Evolutionary conservation across 164 flowering plant genomes (phyloP), one percentile per base, ranked within the genome.

Genomic region (Protea cynaroides): DNA sequence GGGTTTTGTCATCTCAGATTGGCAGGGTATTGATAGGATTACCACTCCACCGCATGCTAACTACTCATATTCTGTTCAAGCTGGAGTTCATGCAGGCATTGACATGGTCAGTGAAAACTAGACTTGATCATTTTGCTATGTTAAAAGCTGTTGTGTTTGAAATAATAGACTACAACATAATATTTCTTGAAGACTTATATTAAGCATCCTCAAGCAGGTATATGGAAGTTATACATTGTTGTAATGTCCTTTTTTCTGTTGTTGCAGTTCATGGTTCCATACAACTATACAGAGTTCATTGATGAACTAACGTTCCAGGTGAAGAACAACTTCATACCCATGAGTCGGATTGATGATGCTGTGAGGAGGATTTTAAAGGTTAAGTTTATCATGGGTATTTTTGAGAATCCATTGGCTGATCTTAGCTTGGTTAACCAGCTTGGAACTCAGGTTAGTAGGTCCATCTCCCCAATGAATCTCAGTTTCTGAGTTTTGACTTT

Each of bases 1-100:
- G 84, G 84, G 84, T 56, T 78, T 78, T 68, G 82, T 81, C 51
- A 81, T 81, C 55, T n/a, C n/a, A n/a, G n/a, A n/a, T n/a, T n/a
- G n/a, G n/a, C n/a, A n/a, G n/a, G n/a, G n/a, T n/a, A n/a, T n/a
- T n/a, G n/a, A n/a, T n/a, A n/a, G n/a, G n/a, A n/a, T n/a, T n/a
- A n/a, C n/a, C n/a, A n/a, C n/a, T n/a, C n/a, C n/a, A n/a, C n/a
- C n/a, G n/a, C n/a, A n/a, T n/a, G n/a, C n/a, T n/a, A n/a, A n/a
- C n/a, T 81, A 81, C 64, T 64, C 76, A 17, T 76, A 69, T 51
- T 81, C 84, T 13, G 65, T 81, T 38, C 64, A 70, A 57, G 71
- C 74, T 57, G 78, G 80, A n/a, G 56, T 81, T 38, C 21, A 51
- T 61, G 83, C 83, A 7, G 84, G 84, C 44, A 74, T 81, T 62